Percentiles rank a stretch among this genome's conserved stretches.
These are phyloP conservation scores for Fusarium sp. DNA, from an alignment of 2,329 filamentous ascomycete species.

Conservation along the genomic window DNA sequence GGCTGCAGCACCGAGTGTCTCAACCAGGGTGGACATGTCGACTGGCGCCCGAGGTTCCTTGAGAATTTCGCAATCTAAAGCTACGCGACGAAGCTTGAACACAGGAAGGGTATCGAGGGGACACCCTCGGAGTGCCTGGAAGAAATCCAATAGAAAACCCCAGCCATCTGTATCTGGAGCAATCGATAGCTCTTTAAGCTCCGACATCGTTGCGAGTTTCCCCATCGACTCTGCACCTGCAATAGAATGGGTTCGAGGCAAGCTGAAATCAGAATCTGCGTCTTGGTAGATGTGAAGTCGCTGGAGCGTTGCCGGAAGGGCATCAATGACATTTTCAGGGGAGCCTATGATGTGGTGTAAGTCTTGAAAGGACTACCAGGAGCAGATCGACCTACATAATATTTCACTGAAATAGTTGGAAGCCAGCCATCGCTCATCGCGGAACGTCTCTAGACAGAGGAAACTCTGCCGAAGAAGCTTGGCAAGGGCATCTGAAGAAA, in stretches of 20 bases:
- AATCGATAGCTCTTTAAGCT: not conserved
- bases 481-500: not conserved
- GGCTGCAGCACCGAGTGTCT: not conserved
- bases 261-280: not conserved
- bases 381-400: not conserved
- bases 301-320: not conserved
- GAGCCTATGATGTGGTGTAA: not conserved
- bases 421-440: not conserved
- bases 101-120: not conserved
- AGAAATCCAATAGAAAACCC: not conserved
- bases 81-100: not conserved
- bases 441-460: not conserved
- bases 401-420: not conserved
- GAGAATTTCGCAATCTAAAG: not conserved
- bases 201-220: not conserved
- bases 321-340: not conserved
- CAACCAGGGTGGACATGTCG: not conserved
- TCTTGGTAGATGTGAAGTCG: not conserved
- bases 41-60: not conserved
- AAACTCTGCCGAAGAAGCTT: not conserved
- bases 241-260: not conserved
- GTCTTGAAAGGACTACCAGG: not conserved
- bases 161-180: not conserved
- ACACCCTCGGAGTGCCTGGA: not conserved
- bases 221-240: not conserved